These are phyloP conservation scores for Fusarium nisikadoi DNA, from an alignment of 2,329 filamentous ascomycete genomes.

Conservation along the genomic window DNA sequence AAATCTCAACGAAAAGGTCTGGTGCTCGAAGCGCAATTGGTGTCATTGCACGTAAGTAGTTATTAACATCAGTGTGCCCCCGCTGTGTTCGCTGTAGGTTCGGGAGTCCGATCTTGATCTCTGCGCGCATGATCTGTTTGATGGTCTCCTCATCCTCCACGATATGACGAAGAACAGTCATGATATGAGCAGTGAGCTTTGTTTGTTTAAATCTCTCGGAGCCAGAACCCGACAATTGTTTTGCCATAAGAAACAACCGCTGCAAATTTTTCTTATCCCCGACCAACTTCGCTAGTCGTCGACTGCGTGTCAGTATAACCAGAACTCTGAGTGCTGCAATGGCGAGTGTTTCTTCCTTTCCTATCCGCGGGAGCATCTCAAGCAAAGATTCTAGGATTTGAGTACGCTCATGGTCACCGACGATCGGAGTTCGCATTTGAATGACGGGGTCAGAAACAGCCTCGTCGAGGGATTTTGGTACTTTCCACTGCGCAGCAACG, in stretches of 20 bases:
- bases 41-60: slow-evolving; percentile 80
- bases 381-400: slow-evolving; percentile 81
- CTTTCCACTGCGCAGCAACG: slow-evolving; percentile 75
- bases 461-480: slow-evolving; percentile 62
- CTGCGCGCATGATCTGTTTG: slow-evolving; percentile 89
- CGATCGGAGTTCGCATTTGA: slow-evolving; percentile 66
- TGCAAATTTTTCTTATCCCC: slow-evolving; percentile 91
- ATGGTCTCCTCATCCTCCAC: slow-evolving; percentile 93
- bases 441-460: slow-evolving; percentile 65
- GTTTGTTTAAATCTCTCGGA: slow-evolving; percentile 75
- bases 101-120: slow-evolving; percentile 84
- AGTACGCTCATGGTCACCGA: slow-evolving; percentile 72
- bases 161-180: slow-evolving; percentile 90
- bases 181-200: slow-evolving; percentile 69
- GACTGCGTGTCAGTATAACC: slow-evolving; percentile 85
- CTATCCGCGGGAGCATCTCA: slow-evolving; percentile 84
- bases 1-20: slow-evolving; percentile 85
- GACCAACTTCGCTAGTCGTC: slow-evolving; percentile 77
- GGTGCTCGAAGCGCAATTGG: slow-evolving; percentile 84
- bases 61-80: slow-evolving; percentile 71
- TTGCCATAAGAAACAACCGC: slow-evolving; percentile 92
- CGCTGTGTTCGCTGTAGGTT: slow-evolving; percentile 61
- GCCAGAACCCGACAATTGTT: slow-evolving; percentile 84
- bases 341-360: slow-evolving; percentile 86
- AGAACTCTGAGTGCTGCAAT: slow-evolving; percentile 85